phyloP scores from a whole-genome alignment of 2,329 filamentous ascomycete species.

The Stemphylium beticola region DNA sequence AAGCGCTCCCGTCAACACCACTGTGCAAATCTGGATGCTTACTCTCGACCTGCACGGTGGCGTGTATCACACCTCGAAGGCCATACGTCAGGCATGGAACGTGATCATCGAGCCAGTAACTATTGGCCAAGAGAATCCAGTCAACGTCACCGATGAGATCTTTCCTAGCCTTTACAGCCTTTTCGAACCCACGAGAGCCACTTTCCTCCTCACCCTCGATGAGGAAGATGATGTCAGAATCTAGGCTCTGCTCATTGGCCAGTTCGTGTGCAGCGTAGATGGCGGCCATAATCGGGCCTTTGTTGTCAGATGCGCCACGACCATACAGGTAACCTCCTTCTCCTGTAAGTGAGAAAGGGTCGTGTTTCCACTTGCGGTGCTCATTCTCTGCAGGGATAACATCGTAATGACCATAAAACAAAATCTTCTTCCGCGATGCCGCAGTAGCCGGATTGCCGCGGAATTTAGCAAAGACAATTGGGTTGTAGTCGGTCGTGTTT shows the following conservation, averaged over 20 bases:
- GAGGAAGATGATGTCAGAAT: constrained; percentile 88
- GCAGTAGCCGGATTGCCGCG: constrained; percentile 72
- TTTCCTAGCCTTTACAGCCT: constrained; percentile 81
- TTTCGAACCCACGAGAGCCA: constrained; percentile 87
- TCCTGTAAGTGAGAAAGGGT: constrained; percentile 89
- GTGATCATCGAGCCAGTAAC: constrained; percentile 97
- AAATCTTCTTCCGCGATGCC: constrained; percentile 76
- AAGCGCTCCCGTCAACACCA: constrained; percentile 91
- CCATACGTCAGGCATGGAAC: constrained; percentile 96
- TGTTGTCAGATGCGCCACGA: constrained; percentile 96
- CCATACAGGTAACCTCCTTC: constrained; percentile 93
- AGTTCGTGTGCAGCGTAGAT: constrained; percentile 92
- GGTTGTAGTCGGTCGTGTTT: constrained; percentile 84
- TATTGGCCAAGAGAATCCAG: constrained; percentile 94
- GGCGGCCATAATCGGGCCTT: constrained; percentile 92
- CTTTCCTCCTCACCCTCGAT: constrained; percentile 98
- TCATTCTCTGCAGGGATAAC: constrained; percentile 89
- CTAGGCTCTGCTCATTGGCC: constrained; percentile 79
- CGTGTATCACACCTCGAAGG: constrained; percentile 89
- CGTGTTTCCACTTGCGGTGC: constrained; percentile 80
- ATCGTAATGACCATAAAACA: constrained; percentile 99
- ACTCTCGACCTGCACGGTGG: constrained; percentile 86
- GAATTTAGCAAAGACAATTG: constrained; percentile 92
- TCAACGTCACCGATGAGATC: constrained; percentile 86
- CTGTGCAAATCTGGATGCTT: constrained; percentile 89